These are phyloP conservation scores for Phytophthora fragariae DNA, from an alignment of 352 stramenopile species.

Conservation along the genomic window DNA sequence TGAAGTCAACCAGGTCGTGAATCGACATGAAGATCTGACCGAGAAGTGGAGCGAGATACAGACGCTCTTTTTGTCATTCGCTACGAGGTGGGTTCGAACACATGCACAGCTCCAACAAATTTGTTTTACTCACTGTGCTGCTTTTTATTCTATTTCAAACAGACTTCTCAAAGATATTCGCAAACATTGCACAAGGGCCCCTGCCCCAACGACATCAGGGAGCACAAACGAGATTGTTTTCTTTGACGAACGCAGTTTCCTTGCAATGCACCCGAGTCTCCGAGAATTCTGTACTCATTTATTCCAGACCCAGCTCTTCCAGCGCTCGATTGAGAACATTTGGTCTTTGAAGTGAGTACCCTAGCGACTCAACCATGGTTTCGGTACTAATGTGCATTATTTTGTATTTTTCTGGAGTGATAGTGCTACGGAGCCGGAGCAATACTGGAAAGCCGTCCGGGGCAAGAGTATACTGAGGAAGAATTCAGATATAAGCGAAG, in stretches of 20 bases:
- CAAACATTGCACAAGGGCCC: constrained; percentile 55
- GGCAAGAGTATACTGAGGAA: constrained; percentile 58
- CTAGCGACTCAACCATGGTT: background rate
- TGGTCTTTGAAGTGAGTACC: constrained; percentile 23
- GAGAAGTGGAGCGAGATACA: constrained; percentile 74
- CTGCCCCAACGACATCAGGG: constrained; percentile 13
- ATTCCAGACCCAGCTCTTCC: constrained; percentile 81
- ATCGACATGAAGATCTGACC: constrained; percentile 53
- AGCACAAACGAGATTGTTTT: constrained; percentile 16
- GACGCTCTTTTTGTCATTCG: constrained; percentile 58
- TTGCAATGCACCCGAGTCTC: constrained; percentile 61
- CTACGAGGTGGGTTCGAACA: constrained; percentile 42
- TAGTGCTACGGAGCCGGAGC: constrained; percentile 43
- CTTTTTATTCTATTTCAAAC: background rate
- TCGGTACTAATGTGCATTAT: constrained; percentile 15
- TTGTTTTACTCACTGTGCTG: background rate
- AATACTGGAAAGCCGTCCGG: constrained; percentile 53
- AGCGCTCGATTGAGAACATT: constrained; percentile 68
- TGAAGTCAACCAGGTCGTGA: constrained; percentile 38
- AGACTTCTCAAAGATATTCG: constrained; percentile 72
- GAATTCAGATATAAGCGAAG: constrained; percentile 44
- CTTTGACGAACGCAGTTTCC: constrained; percentile 69
- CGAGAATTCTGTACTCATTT: constrained; percentile 73
- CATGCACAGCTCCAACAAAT: background rate
- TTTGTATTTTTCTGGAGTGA: constrained; percentile 22